Evolutionary conservation across 495 filamentous ascomycete species (phyloP).

Genomic region (Xylaria scruposa): DNA sequence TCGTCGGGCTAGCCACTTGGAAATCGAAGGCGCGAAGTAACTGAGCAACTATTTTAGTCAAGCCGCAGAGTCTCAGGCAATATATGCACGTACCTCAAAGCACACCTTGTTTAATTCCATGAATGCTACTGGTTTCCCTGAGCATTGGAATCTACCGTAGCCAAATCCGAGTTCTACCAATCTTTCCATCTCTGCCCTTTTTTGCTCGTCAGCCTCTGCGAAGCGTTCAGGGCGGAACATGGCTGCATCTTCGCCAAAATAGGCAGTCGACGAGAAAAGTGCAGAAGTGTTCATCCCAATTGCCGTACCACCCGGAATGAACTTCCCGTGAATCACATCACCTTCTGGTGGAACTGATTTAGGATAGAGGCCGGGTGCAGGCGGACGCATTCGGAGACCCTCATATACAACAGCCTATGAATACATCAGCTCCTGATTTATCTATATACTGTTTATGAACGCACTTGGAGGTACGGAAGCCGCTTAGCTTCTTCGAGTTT

Average conservation of each 20-base stretch:
- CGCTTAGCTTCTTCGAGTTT: constrained; percentile 61
- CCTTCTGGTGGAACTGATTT: constrained; percentile 38
- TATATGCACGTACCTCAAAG: constrained; percentile 54
- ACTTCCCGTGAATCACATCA: constrained; percentile 58
- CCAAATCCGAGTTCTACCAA: constrained; percentile 51
- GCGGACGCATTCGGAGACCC: constrained; percentile 36
- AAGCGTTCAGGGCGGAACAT: constrained; percentile 64
- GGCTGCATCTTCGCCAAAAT: constrained; percentile 58
- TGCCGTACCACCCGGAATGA: constrained; percentile 59
- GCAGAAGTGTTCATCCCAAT: constrained; percentile 58
- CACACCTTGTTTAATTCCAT: constrained; percentile 63
- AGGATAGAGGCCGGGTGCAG: constrained; percentile 24
- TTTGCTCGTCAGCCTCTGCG: constrained; percentile 49
- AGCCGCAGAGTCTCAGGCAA: background rate
- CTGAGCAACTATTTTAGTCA: background rate
- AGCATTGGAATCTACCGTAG: constrained; percentile 52
- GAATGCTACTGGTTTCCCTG: constrained; percentile 53
- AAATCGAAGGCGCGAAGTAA: constrained; percentile 53
- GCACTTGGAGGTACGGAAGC: constrained; percentile 42
- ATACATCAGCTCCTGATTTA: background rate
- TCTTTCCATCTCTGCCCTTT: constrained; percentile 50
- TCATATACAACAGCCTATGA: constrained; percentile 40
- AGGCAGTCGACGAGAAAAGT: constrained; percentile 39
- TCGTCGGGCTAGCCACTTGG: constrained; percentile 54
- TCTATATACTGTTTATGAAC: background rate